Evolutionary conservation across 164 flowering plant genomes (phyloP), one percentile per base, ranked within the genome.

Genomic region (Dillenia turbinata): DNA sequence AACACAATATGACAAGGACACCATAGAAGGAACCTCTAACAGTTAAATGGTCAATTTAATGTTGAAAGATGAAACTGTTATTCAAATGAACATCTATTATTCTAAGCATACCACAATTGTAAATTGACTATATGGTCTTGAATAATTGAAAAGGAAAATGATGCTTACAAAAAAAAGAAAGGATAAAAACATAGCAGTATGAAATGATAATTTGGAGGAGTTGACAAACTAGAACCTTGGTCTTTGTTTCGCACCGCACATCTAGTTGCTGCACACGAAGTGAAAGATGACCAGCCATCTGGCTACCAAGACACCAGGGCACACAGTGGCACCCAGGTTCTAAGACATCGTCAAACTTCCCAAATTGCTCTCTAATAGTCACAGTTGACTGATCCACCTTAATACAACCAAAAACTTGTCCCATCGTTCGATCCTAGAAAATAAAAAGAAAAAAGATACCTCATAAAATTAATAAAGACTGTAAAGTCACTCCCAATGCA

Each of bases 171-270:
- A 7, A 7, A 33, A 33, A 33, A 33, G 6, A 33, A 33, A 33
- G 40, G 40, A 33, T 33, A 5, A 33, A 33, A 33, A 33, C 5
- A 33, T 33, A 33, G 40, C 40, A 33, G 40, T 33, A 33, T 33
- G 40, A 33, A 33, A 43, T 50, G 16, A 61, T 50, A 11, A 33
- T 40, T 11, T 6, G 12, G 19, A 15, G 44, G 15, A 52, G 52
- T 17, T 19, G 9, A 44, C 8, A 44, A 17, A 2, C 49, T 51
- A 54, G 47, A 57, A 84, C 96, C 96, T 85, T 89, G 3, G 93
- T 87, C 71, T 89, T 89, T 4, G 96, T 89, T 72, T 89, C 96
- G 69, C 96, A 89, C 8, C 85, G 88, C 57, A 89, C 89, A 67
- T 89, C 92, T 51, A 89, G 79, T 53, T 89, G 89, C 68, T 89